A percentile compares a stretch with the other conserved stretches of the same genome.
These are phyloP conservation scores for Chiua virens DNA, from an alignment of 768 basidiomycete genomes.

Conservation along the genomic window DNA sequence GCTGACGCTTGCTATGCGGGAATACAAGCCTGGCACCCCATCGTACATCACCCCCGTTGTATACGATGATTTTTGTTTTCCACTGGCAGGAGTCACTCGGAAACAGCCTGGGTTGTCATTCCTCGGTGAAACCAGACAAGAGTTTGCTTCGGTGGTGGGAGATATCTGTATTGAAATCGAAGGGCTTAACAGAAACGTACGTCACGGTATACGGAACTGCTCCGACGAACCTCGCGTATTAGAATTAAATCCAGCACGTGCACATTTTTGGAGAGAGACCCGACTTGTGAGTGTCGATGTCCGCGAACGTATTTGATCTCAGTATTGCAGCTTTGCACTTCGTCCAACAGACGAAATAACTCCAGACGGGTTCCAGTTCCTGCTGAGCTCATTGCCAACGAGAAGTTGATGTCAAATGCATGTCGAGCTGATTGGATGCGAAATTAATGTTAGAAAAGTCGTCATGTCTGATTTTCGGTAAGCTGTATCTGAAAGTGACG, in stretches of 20 bases:
- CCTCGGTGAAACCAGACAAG: slow-evolving; percentile 38
- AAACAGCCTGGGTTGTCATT: slow-evolving; percentile 43
- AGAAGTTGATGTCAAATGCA: slow-evolving; percentile 24
- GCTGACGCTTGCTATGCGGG: too few relatives aligned
- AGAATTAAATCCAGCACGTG: slow-evolving; percentile 15
- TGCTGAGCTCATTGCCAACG: slow-evolving; percentile 13
- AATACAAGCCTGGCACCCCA: too few relatives aligned
- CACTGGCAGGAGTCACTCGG: slow-evolving; percentile 37
- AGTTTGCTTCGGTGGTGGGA: slow-evolving; percentile 30
- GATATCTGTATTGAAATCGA: slow-evolving; percentile 37
- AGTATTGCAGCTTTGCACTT: background rate
- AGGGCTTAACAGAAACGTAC: slow-evolving; percentile 31
- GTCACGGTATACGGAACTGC: background rate
- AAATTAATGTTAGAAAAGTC: slow-evolving; percentile 30
- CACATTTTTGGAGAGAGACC: slow-evolving; percentile 16
- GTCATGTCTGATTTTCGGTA: slow-evolving; percentile 27
- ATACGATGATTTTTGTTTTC: background rate
- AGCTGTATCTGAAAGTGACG: background rate
- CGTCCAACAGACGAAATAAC: slow-evolving; percentile 3
- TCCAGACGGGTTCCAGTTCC: slow-evolving; percentile 16
- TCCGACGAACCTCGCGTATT: background rate
- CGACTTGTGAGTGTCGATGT: slow-evolving; percentile 2
- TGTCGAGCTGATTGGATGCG: slow-evolving; percentile 27
- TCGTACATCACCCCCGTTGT: too few relatives aligned
- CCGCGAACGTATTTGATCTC: too few relatives aligned